Conservation (phyloP, 208 protist genomes). For the Crithidia bombi region DNA sequence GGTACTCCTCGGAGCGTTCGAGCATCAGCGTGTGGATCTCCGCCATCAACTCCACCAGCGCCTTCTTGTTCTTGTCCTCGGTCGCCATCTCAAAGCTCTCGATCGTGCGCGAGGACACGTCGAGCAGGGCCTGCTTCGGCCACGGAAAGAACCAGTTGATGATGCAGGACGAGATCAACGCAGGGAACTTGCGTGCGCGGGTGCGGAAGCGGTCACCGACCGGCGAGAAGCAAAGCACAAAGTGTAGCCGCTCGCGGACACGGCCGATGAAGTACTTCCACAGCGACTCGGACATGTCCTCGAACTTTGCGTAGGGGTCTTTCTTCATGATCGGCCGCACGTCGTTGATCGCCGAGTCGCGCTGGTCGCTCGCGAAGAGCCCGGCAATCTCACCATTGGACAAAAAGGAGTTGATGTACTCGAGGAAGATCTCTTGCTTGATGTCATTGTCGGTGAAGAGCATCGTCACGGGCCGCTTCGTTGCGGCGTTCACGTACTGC, state of each 20-base stretch:
- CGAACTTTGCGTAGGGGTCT: slow-evolving; percentile 91
- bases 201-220: slow-evolving; percentile 97
- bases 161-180: slow-evolving; percentile 96
- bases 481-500: slow-evolving; percentile 89
- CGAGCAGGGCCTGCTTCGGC: slow-evolving; percentile 95
- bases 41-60: slow-evolving; percentile 92
- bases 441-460: slow-evolving; percentile 99
- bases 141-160: slow-evolving; percentile 99
- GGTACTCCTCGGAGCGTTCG: slow-evolving; percentile 93
- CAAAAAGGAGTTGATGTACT: slow-evolving; percentile 98
- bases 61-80: slow-evolving; percentile 88
- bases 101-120: slow-evolving; percentile 93
- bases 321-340: slow-evolving; percentile 95
- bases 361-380: slow-evolving; percentile 97
- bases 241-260: slow-evolving; percentile 96
- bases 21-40: slow-evolving; percentile 92
- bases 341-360: slow-evolving; percentile 96
- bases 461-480: slow-evolving; percentile 92
- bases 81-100: slow-evolving; percentile 93
- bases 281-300: slow-evolving; percentile 96
- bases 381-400: slow-evolving; percentile 96
- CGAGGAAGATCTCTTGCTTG: slow-evolving; percentile 98
- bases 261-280: slow-evolving; percentile 98
- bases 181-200: slow-evolving; percentile 97
- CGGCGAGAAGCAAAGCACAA: slow-evolving; percentile 98